phyloP scores from a whole-genome alignment of 2,329 filamentous ascomycete species.

The Colletotrichum plurivorum region DNA sequence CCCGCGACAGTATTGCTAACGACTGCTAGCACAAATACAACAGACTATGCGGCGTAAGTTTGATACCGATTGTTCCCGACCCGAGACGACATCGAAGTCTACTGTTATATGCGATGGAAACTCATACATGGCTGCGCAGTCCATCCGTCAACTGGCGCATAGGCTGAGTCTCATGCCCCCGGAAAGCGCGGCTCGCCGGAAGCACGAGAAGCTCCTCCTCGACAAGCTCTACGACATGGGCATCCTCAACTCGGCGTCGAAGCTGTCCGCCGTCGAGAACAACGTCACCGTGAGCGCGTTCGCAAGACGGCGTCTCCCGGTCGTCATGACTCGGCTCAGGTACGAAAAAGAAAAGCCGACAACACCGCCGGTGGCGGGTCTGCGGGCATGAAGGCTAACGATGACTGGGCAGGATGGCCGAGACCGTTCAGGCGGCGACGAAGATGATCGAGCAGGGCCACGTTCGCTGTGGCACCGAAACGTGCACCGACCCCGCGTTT shows the following conservation, averaged over 20 bases:
- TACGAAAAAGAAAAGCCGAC: slow-evolving; percentile 12
- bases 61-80: slow-evolving; percentile 22
- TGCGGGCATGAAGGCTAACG: slow-evolving; percentile 9
- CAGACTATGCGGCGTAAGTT: slow-evolving; percentile 75
- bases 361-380: not conserved
- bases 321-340: slow-evolving; percentile 89
- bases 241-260: slow-evolving; percentile 81
- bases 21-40: slow-evolving; percentile 65
- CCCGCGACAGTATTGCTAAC: slow-evolving; percentile 10
- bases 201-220: slow-evolving; percentile 88
- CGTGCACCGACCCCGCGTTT: slow-evolving; percentile 90
- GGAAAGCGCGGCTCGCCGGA: slow-evolving; percentile 81
- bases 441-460: slow-evolving; percentile 96
- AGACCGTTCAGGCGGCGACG: slow-evolving; percentile 86
- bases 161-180: slow-evolving; percentile 86
- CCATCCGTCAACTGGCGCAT: slow-evolving; percentile 91
- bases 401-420: slow-evolving; percentile 76
- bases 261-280: slow-evolving; percentile 88
- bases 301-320: slow-evolving; percentile 84
- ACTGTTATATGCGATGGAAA: not conserved
- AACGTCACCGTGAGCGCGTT: slow-evolving; percentile 92
- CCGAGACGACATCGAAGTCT: not conserved
- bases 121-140: slow-evolving; percentile 61
- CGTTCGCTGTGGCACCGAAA: slow-evolving; percentile 90
- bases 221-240: slow-evolving; percentile 96